phyloP scores from a whole-genome alignment of 202 grass and related monocot species.

The Schoenoplectus tabernaemontani region DNA sequence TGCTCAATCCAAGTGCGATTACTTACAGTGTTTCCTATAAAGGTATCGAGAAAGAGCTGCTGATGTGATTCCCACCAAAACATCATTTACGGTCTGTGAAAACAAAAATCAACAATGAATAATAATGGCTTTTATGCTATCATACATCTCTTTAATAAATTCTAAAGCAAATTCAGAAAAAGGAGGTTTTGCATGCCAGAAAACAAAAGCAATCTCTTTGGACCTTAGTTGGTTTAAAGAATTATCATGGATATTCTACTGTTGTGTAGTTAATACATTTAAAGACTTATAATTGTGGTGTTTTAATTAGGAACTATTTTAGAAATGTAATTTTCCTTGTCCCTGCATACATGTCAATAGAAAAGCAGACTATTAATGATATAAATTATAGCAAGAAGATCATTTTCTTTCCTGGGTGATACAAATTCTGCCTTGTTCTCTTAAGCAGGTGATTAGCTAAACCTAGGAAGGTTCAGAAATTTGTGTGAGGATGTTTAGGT shows the following conservation, averaged over 20 bases:
- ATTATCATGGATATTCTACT: not conserved
- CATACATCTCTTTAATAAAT: not conserved
- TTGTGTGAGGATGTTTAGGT: not conserved
- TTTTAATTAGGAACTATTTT: no score
- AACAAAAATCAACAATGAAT: not conserved
- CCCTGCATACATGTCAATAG: no score
- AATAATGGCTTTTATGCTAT: not conserved
- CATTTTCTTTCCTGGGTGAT: not conserved
- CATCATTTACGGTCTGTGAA: conserved; percentile 79
- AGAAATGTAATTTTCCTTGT: no score
- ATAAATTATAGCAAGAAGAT: no score
- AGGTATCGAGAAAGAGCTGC: conserved; percentile 55
- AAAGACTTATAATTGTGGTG: not conserved
- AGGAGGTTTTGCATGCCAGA: not conserved
- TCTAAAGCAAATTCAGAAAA: not conserved
- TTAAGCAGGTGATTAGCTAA: not conserved
- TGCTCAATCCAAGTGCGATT: not conserved
- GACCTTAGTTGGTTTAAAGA: not conserved
- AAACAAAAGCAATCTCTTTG: not conserved
- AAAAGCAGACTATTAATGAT: no score
- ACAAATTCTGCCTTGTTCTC: not conserved
- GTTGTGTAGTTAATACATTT: not conserved
- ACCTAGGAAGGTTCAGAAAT: no score
- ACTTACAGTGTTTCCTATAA: conserved; percentile 44
- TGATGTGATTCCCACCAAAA: conserved; percentile 51